A percentile compares a stretch with the other conserved stretches of the same genome.
Conservation (phyloP, 352 stramenopile genomes). For the Aphanomyces invadans region DNA sequence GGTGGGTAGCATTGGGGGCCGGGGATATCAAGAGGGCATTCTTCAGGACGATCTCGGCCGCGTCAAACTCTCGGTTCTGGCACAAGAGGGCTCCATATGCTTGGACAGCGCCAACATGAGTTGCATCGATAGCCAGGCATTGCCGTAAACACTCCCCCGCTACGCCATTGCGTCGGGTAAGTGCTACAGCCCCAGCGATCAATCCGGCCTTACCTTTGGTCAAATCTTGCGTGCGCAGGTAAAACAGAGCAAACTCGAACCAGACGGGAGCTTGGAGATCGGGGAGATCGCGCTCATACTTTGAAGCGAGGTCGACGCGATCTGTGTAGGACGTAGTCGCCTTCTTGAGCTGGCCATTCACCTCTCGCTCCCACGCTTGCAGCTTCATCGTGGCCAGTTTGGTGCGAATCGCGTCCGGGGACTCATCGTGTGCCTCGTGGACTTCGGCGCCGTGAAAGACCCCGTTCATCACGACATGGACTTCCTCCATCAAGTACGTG, state of each 20-base stretch:
- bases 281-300: constrained; percentile 27
- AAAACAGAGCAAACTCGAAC: constrained; percentile 63
- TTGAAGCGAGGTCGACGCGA: constrained; percentile 49
- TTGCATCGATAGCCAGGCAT: constrained; percentile 45
- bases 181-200: too few relatives aligned
- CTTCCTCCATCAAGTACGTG: constrained; percentile 65
- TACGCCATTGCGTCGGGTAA: too few relatives aligned
- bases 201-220: constrained; percentile 61
- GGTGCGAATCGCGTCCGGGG: not conserved
- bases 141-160: constrained; percentile 40
- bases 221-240: constrained; percentile 35
- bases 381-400: constrained; percentile 30
- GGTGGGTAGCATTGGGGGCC: not conserved
- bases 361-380: constrained; percentile 59
- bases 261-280: constrained; percentile 31
- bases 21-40: constrained; percentile 29
- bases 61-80: constrained; percentile 44
- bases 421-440: not conserved
- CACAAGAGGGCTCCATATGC: constrained; percentile 50
- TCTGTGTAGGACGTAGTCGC: constrained; percentile 56
- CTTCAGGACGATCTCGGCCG: constrained; percentile 40
- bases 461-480: constrained; percentile 56
- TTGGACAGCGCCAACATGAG: constrained; percentile 36
- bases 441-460: constrained; percentile 34
- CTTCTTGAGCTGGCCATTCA: constrained; percentile 57